These are phyloP conservation scores for Xylariales sp. DNA, from an alignment of 2,329 filamentous ascomycete species.

Conservation along the genomic window DNA sequence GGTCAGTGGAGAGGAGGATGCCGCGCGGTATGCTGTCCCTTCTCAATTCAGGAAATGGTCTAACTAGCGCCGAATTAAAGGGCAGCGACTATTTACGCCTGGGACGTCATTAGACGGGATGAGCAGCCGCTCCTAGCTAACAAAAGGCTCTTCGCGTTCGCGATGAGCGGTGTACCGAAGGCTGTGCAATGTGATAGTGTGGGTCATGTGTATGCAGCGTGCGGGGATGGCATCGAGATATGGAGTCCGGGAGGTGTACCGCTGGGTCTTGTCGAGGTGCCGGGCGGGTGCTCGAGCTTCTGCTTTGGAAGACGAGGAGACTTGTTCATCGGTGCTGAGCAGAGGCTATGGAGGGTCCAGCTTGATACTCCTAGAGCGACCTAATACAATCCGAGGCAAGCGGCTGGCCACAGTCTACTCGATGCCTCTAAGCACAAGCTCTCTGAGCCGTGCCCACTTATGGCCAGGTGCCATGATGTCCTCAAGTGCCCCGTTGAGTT, in stretches of 20 bases:
- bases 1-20: conserved; percentile 24
- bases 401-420: too few relatives aligned
- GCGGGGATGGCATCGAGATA: conserved; percentile 45
- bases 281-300: conserved; percentile 38
- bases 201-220: conserved; percentile 44
- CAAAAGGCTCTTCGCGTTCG: conserved; percentile 47
- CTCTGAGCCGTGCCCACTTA: conserved; percentile 18
- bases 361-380: conserved; percentile 20
- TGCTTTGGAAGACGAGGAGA: conserved; percentile 38
- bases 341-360: conserved; percentile 38
- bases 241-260: conserved; percentile 39
- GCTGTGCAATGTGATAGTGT: conserved; percentile 35
- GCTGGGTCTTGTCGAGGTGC: conserved; percentile 36
- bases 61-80: conserved; percentile 13
- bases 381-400: too few relatives aligned
- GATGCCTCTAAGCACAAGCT: conserved; percentile 17
- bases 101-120: conserved; percentile 35
- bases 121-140: conserved; percentile 40
- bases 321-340: conserved; percentile 43
- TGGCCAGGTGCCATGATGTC: conserved; percentile 20
- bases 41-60: too few relatives aligned
- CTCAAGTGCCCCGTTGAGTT: conserved; percentile 12
- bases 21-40: conserved; percentile 25
- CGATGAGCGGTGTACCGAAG: conserved; percentile 39
- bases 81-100: conserved; percentile 40